These are phyloP conservation scores for Escallonia herrerae DNA, from an alignment of 129 eudicot genomes.

Conservation along the genomic window DNA sequence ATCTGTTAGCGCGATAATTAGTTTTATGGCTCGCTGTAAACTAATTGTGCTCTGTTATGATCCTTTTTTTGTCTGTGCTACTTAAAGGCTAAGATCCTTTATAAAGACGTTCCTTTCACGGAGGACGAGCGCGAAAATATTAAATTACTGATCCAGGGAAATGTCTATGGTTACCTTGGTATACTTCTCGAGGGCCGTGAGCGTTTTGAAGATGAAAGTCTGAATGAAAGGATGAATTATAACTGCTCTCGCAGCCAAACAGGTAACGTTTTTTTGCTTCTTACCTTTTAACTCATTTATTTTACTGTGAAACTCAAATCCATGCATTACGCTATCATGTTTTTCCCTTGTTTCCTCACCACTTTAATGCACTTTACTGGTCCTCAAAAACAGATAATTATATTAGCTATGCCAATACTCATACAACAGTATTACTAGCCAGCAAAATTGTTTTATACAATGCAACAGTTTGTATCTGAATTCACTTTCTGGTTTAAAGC, in stretches of 20 bases:
- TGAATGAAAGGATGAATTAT: slow-evolving; percentile 25
- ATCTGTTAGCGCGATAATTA: too few species aligned
- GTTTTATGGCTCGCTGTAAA: not conserved
- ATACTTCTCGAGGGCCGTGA: slow-evolving; percentile 95
- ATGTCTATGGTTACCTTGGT: slow-evolving; percentile 81
- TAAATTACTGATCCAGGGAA: slow-evolving; percentile 70
- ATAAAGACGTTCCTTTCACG: slow-evolving; percentile 70
- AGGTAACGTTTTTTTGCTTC: slow-evolving; percentile 25
- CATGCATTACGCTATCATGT: not conserved
- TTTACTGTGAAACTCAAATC: not conserved
- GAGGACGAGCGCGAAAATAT: slow-evolving; percentile 85
- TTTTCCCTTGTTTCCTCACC: not conserved
- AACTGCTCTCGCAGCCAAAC: slow-evolving; percentile 11
- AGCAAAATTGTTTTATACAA: too few species aligned
- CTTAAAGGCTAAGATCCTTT: slow-evolving; percentile 74
- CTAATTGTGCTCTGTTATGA: not conserved
- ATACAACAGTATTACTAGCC: too few species aligned
- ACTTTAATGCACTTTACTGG: too few species aligned
- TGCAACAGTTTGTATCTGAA: not conserved
- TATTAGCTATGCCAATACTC: too few species aligned
- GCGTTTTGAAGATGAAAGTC: slow-evolving; percentile 88
- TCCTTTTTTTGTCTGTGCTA: not conserved
- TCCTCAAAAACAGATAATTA: too few species aligned
- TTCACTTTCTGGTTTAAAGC: slow-evolving; percentile 13
- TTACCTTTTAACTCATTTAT: slow-evolving; percentile 2